phyloP scores from a whole-genome alignment of 768 basidiomycete species.

The Suillus placidus region DNA sequence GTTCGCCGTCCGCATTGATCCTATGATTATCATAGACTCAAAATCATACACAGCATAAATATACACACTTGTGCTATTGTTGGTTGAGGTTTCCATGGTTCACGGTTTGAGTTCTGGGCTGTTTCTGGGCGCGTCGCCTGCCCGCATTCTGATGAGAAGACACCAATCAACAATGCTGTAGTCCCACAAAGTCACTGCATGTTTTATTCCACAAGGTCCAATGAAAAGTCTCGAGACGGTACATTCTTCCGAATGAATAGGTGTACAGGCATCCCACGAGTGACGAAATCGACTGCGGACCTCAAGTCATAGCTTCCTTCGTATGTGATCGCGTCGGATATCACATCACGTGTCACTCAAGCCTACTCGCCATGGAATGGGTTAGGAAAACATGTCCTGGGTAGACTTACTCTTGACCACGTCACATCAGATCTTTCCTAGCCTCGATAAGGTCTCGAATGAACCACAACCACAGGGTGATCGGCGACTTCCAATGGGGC shows the following conservation, averaged over 20 bases:
- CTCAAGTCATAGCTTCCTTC: slow-evolving; percentile 37
- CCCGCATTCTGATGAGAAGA: slow-evolving; percentile 34
- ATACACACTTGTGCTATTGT: neutral
- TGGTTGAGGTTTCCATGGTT: neutral
- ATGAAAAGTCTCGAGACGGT: slow-evolving; percentile 39
- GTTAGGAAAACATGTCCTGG: slow-evolving; percentile 45
- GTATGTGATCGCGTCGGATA: slow-evolving; percentile 41
- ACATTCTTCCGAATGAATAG: slow-evolving; percentile 32
- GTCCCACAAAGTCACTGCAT: slow-evolving; percentile 29
- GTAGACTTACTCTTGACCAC: slow-evolving; percentile 36
- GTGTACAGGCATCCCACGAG: slow-evolving; percentile 32
- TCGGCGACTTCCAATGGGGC: slow-evolving; percentile 49
- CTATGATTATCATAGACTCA: neutral
- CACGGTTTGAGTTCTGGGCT: neutral
- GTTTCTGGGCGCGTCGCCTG: neutral
- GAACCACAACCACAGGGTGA: slow-evolving; percentile 36
- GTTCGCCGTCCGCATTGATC: neutral
- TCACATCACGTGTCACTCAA: slow-evolving; percentile 44
- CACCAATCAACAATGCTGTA: slow-evolving; percentile 36
- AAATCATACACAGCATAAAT: neutral
- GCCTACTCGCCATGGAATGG: slow-evolving; percentile 38
- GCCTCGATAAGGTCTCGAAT: slow-evolving; percentile 40
- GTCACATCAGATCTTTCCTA: slow-evolving; percentile 47
- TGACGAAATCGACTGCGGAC: slow-evolving; percentile 37
- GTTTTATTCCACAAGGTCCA: slow-evolving; percentile 35